A percentile compares a stretch with the other conserved stretches of the same genome.
Conservation (phyloP, 2,329 filamentous ascomycete species). For the Aspergillus sp. region DNA sequence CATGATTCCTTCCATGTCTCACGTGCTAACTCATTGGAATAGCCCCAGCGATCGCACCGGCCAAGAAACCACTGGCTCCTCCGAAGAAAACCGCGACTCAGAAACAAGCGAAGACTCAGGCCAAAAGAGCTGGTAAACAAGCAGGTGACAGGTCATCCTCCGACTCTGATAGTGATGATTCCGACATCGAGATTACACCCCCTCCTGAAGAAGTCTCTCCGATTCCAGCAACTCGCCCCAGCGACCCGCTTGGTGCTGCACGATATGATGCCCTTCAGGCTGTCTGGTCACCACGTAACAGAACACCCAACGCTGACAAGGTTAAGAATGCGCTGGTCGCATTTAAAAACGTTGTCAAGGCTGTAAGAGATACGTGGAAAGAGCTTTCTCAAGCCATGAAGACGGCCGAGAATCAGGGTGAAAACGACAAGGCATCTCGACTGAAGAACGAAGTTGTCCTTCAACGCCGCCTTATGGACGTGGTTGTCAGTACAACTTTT, state of each 20-base stretch:
- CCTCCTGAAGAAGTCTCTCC: slow-evolving; percentile 48
- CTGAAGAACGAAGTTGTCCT: slow-evolving; percentile 52
- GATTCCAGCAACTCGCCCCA: slow-evolving; percentile 46
- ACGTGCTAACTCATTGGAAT: not conserved
- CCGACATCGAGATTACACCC: slow-evolving; percentile 45
- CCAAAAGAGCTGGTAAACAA: slow-evolving; percentile 22
- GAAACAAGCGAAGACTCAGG: slow-evolving; percentile 11
- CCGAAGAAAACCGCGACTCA: slow-evolving; percentile 15
- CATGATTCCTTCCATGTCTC: not conserved
- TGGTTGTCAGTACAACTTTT: slow-evolving; percentile 39
- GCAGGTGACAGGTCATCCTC: slow-evolving; percentile 27
- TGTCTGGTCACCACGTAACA: slow-evolving; percentile 53
- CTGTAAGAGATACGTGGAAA: slow-evolving; percentile 57
- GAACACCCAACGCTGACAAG: slow-evolving; percentile 42
- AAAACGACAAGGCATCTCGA: slow-evolving; percentile 46
- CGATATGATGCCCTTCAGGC: slow-evolving; percentile 56
- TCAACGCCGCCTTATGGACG: slow-evolving; percentile 52
- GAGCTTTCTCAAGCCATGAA: slow-evolving; percentile 50
- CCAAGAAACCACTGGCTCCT: slow-evolving; percentile 11
- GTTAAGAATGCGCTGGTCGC: slow-evolving; percentile 50
- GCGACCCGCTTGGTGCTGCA: slow-evolving; percentile 46
- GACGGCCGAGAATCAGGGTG: slow-evolving; percentile 52
- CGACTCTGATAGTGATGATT: slow-evolving; percentile 44
- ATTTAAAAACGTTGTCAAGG: slow-evolving; percentile 55
- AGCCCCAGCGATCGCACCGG: slow-evolving; percentile 3